Evolutionary conservation across 805 yeast genomes (phyloP).

Genomic region (Grigorovia yakushimaensis): DNA sequence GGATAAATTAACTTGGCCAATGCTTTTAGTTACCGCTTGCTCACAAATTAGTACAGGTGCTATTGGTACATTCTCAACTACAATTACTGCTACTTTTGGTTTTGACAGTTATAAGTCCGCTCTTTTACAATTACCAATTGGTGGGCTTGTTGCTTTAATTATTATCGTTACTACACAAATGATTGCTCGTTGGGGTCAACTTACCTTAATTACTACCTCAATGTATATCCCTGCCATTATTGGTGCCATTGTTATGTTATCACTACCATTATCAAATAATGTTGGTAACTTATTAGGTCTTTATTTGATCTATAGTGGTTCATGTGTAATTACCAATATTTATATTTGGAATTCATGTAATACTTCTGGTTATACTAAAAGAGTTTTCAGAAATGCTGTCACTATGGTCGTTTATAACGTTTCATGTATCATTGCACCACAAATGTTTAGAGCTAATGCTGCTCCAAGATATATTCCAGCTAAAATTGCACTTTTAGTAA

Average conservation of each 20-base stretch:
- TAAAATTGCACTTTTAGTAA: conserved; percentile 43
- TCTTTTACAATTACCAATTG: conserved; percentile 48
- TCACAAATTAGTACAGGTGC: conserved; percentile 44
- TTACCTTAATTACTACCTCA: conserved; percentile 30
- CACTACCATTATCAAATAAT: conserved; percentile 27
- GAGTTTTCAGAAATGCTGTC: conserved; percentile 42
- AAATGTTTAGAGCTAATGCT: conserved; percentile 41
- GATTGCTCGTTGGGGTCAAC: conserved; percentile 29
- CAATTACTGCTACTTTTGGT: conserved; percentile 44
- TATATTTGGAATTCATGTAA: conserved; percentile 56
- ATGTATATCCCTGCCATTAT: conserved; percentile 41
- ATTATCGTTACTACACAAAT: conserved; percentile 33
- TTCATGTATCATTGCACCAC: conserved; percentile 56
- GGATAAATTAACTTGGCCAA: conserved; percentile 43
- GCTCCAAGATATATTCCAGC: conserved; percentile 50
- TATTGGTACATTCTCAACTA: conserved; percentile 42
- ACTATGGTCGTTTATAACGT: conserved; percentile 52
- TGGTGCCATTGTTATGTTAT: conserved; percentile 38
- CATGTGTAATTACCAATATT: conserved; percentile 46
- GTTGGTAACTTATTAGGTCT: conserved; percentile 42
- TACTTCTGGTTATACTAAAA: conserved; percentile 54
- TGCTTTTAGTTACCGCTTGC: conserved; percentile 37
- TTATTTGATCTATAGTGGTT: conserved; percentile 44
- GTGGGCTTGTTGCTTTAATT: conserved; percentile 37
- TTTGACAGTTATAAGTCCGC: conserved; percentile 37